Base-by-base conservation (phyloP, 352 stramenopile genomes). In the Globisporangium heterothallicum region DNA sequence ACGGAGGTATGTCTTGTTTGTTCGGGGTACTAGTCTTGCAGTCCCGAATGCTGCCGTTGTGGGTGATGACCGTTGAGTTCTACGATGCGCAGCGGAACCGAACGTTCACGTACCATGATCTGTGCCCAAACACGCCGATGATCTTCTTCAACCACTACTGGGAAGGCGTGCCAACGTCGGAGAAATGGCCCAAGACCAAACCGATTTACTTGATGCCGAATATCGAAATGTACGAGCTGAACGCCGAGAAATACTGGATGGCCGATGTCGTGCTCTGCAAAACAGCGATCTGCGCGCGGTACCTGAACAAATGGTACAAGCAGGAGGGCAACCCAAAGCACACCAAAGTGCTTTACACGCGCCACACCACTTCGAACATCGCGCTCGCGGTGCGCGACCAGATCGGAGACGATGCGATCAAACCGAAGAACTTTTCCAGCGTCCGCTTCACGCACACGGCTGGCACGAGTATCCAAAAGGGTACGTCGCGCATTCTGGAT, bases 131-230 rank as follows among this genome's bases (percentile, higher is more conserved):
- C 47, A 83, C 68, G 34, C 64, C 68, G 6, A 24, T 85, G 53
- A 49, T 83, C 48, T 73, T 83, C 56, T 73, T 85, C 55, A 85
- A 78, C 44, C 74, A 85, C 49, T 83, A 78, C 47, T 80, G 71
- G 71, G 56, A 79, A 4, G 56, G 42, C 19, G 45, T 73, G 6
- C 46, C 59, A 7, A 48, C 63, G 14, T 42, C 46, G 14, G 40
- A 57, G n/a, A 36, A 19, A 12, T 84, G 66, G 63, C 73, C 73
- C 0, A 44, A 34, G 26, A 58, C 22, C 8, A 83, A 80, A 32
- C 64, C 62, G 0, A 34, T 81, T 41, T 85, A 69, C 53, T 42
- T 81, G 8, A 76, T 81, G 70, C 65, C 68, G 13, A 76, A 78
- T 45, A 63, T 81, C 5, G 67, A 84, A 42, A 84, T 84, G 72